These are phyloP conservation scores for Mortierella sp. DNA, from an alignment of 371 early-diverging fungal species.

Conservation along the genomic window DNA sequence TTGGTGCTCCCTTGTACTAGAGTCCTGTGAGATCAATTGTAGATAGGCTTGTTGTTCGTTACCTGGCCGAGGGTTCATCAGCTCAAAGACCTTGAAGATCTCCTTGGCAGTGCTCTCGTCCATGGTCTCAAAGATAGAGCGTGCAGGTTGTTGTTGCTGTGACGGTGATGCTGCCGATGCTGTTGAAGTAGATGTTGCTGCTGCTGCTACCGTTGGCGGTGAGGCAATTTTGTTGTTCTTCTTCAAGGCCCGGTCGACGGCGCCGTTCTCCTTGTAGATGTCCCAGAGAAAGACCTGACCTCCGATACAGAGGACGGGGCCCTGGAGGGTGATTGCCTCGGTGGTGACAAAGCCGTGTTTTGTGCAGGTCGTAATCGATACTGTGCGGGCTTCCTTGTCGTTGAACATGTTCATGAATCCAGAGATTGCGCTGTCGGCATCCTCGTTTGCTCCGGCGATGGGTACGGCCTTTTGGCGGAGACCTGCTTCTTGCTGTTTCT, in stretches of 20 bases:
- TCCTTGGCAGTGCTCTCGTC: conserved; percentile 50
- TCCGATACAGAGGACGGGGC: conserved; percentile 55
- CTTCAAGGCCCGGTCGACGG: conserved; percentile 27
- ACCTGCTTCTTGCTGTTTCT: conserved; percentile 6
- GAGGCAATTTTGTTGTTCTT: not conserved
- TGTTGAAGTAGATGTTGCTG: conserved; percentile 10
- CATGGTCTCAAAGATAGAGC: conserved; percentile 48
- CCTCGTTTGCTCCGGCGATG: conserved; percentile 38
- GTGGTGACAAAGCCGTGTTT: conserved; percentile 58
- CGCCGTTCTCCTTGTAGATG: conserved; percentile 42
- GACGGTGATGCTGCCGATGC: not conserved
- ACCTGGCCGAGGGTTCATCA: conserved; percentile 58
- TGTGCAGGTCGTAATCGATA: conserved; percentile 48
- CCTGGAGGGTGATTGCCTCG: conserved; percentile 50
- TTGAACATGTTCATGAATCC: conserved; percentile 58
- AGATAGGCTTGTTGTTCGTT: not conserved
- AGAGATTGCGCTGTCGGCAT: conserved; percentile 54
- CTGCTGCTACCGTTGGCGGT: not conserved
- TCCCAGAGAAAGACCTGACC: conserved; percentile 57
- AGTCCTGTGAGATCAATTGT: too few species aligned
- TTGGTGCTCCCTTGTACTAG: too few species aligned
- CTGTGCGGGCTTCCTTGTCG: conserved; percentile 45
- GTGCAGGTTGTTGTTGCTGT: conserved; percentile 8
- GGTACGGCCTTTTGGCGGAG: conserved; percentile 51
- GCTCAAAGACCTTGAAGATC: conserved; percentile 55